These are phyloP conservation scores for Parastagonospora avenae DNA, from an alignment of 2,329 filamentous ascomycete species.

Conservation along the genomic window DNA sequence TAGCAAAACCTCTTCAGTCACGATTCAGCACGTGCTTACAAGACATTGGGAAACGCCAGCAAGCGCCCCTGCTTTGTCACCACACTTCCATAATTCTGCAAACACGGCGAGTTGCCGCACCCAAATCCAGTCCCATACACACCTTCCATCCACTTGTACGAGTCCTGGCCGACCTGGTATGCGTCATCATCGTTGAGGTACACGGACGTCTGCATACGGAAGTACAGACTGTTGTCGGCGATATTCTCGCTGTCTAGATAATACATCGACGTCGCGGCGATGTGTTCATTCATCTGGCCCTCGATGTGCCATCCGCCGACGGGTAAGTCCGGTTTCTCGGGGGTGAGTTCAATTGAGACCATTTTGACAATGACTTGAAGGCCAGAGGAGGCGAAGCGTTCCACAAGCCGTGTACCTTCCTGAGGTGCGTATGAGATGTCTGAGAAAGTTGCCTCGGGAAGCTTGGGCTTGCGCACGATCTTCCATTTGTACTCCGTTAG, in stretches of 20 bases:
- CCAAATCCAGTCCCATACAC: constrained; percentile 18
- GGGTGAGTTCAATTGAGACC: constrained; percentile 63
- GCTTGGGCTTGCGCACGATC: constrained; percentile 17
- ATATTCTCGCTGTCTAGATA: constrained; percentile 68
- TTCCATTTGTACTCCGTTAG: constrained; percentile 18
- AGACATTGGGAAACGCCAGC: constrained; percentile 60
- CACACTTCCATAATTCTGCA: constrained; percentile 57
- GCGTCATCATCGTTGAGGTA: constrained; percentile 4
- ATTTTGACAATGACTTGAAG: constrained; percentile 70
- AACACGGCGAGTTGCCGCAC: constrained; percentile 7
- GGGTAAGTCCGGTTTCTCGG: constrained; percentile 60
- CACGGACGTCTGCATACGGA: constrained; percentile 23
- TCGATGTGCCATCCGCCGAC: constrained; percentile 62
- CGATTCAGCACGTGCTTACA: constrained; percentile 9
- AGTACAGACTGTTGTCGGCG: constrained; percentile 40
- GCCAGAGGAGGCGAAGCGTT: constrained; percentile 18
- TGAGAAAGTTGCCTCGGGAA: constrained; percentile 14
- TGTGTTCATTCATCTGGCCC: constrained; percentile 63
- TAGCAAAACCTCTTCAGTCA: background rate
- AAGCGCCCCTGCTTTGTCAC: constrained; percentile 55
- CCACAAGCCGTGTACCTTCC: constrained; percentile 10
- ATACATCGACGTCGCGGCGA: constrained; percentile 67
- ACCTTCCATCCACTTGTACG: constrained; percentile 19
- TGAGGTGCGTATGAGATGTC: constrained; percentile 21
- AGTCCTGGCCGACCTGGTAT: constrained; percentile 15